A percentile compares a stretch with the other conserved stretches of the same genome.
Conservation (phyloP, 2,329 filamentous ascomycete genomes). For the Trichoderma brevicompactum region DNA sequence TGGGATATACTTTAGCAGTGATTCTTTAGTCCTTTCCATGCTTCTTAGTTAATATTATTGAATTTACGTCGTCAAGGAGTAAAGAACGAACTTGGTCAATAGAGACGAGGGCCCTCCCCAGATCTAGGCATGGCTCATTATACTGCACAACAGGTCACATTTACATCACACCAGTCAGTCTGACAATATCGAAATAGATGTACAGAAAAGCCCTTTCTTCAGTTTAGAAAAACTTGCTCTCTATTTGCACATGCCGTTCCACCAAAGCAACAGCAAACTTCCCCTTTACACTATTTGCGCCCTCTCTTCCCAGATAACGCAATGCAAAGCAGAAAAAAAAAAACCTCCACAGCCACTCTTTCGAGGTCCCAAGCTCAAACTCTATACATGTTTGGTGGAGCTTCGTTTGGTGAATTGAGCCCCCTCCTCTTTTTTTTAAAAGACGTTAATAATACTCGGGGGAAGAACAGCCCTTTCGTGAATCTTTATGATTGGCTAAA, state of each 20-base stretch:
- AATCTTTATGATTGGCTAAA: conserved; percentile 4
- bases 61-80: background rate
- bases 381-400: conserved; percentile 22
- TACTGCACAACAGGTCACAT: background rate
- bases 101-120: background rate
- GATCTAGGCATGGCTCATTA: background rate
- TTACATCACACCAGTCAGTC: background rate
- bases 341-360: background rate
- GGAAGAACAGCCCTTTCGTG: background rate
- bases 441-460: background rate
- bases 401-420: background rate
- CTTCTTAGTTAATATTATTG: background rate
- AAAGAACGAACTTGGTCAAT: background rate
- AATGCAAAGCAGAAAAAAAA: background rate
- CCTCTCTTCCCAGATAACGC: background rate
- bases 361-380: conserved; percentile 5
- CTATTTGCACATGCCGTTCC: conserved; percentile 31
- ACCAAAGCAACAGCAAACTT: conserved; percentile 27
- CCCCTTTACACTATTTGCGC: conserved; percentile 28
- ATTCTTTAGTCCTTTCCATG: background rate
- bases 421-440: background rate
- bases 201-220: conserved; percentile 23
- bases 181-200: background rate
- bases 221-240: conserved; percentile 29
- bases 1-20: conserved; percentile 1